A percentile compares a stretch with the other conserved stretches of the same genome.
Evolutionary conservation across 495 filamentous ascomycete genomes (phyloP).

Genomic region (Neurospora sp.): DNA sequence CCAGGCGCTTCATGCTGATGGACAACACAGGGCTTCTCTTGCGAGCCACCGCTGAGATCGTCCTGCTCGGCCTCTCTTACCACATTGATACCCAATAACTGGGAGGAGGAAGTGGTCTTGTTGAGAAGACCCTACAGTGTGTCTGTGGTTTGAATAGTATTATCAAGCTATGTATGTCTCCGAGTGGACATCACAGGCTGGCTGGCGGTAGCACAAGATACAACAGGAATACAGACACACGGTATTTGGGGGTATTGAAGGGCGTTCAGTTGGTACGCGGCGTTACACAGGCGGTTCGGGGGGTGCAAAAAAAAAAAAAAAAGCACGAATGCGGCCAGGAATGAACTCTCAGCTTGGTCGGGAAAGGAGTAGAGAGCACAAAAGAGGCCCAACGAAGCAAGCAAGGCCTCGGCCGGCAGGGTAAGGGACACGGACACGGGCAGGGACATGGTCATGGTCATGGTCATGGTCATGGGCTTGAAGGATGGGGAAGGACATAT

Average conservation of each 20-base stretch:
- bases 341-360: background rate
- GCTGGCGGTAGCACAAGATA: background rate
- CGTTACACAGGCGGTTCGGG: background rate
- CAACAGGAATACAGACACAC: background rate
- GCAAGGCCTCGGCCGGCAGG: background rate
- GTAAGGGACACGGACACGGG: background rate
- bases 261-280: background rate
- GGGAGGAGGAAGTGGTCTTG: background rate
- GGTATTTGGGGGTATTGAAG: background rate
- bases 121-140: background rate
- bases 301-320: background rate
- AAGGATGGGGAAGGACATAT: background rate
- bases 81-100: background rate
- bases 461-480: background rate
- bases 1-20: background rate
- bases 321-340: background rate
- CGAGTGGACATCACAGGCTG: background rate
- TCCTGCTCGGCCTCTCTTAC: background rate
- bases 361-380: background rate
- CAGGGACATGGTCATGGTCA: background rate
- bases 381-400: background rate
- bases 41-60: background rate
- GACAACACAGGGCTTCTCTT: background rate
- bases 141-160: background rate
- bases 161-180: background rate